These are phyloP conservation scores for Phlebopus sp. DNA, from an alignment of 1,284 basidiomycete genomes.

Conservation along the genomic window DNA sequence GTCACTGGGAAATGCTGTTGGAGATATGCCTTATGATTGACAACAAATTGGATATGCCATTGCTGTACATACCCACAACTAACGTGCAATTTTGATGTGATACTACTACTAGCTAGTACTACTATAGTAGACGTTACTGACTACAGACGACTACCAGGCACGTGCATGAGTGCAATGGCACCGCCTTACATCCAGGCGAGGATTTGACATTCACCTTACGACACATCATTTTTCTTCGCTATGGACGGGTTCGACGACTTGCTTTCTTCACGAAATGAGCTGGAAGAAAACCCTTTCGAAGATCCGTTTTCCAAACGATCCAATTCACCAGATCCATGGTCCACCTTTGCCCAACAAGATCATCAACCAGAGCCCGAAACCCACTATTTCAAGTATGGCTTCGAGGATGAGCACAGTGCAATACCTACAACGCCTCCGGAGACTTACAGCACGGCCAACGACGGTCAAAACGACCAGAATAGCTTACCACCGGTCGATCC, in stretches of 20 bases:
- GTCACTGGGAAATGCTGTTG: conserved; percentile 64
- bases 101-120: too few relatives aligned
- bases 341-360: conserved; percentile 42
- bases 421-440: conserved; percentile 23
- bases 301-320: conserved; percentile 70
- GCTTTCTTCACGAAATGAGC: conserved; percentile 57
- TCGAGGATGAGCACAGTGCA: conserved; percentile 30
- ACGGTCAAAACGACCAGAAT: conserved; percentile 16
- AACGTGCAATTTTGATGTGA: background rate
- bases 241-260: conserved; percentile 81
- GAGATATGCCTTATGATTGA: conserved; percentile 82
- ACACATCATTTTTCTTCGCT: background rate
- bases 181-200: too few relatives aligned
- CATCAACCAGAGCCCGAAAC: conserved; percentile 22
- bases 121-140: too few relatives aligned
- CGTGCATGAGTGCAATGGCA: too few relatives aligned
- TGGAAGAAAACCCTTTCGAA: conserved; percentile 75
- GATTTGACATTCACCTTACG: too few relatives aligned
- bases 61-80: background rate
- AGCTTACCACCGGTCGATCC: conserved; percentile 35
- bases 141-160: too few relatives aligned
- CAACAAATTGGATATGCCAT: conserved; percentile 2
- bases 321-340: conserved; percentile 76
- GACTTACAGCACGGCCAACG: conserved; percentile 17
- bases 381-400: conserved; percentile 32